These are phyloP conservation scores for Vanilla planifolia DNA, from an alignment of 106 monocot species.

Conservation along the genomic window DNA sequence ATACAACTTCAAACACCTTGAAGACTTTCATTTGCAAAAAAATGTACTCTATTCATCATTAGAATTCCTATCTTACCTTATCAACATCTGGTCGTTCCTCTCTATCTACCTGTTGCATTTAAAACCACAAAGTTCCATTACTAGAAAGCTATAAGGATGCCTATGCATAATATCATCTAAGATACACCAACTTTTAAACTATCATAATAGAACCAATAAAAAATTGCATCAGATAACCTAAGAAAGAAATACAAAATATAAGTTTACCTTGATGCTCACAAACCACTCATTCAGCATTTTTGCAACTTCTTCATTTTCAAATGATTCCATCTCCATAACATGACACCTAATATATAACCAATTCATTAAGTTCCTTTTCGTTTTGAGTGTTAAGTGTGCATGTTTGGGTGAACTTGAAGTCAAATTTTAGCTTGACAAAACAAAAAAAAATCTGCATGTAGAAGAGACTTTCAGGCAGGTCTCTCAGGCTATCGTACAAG, in stretches of 20 bases:
- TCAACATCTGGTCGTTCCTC: constrained; percentile 98
- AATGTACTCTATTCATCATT: neutral
- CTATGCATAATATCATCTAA: neutral
- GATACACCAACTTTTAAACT: neutral
- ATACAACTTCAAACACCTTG: no score
- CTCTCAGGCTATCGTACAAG: no score
- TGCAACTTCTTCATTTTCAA: constrained; percentile 88
- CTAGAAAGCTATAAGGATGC: neutral
- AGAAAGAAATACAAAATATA: neutral
- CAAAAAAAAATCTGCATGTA: no score
- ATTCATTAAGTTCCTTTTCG: no score
- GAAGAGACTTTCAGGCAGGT: no score
- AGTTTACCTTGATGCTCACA: constrained; percentile 84
- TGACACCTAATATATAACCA: constrained; percentile 55
- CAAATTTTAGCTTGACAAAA: no score
- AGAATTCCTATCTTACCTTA: constrained; percentile 43
- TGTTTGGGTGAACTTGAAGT: no score
- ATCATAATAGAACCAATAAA: neutral
- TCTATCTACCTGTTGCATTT: constrained; percentile 71
- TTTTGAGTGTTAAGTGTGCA: no score
- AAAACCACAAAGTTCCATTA: neutral
- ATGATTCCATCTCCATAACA: constrained; percentile 98
- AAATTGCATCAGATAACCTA: neutral
- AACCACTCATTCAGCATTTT: constrained; percentile 87
- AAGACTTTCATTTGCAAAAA: no score